Evolutionary conservation across 2,329 filamentous ascomycete species (phyloP), one percentile per base, ranked within the genome.

Genomic region (Alternaria arbusti): DNA sequence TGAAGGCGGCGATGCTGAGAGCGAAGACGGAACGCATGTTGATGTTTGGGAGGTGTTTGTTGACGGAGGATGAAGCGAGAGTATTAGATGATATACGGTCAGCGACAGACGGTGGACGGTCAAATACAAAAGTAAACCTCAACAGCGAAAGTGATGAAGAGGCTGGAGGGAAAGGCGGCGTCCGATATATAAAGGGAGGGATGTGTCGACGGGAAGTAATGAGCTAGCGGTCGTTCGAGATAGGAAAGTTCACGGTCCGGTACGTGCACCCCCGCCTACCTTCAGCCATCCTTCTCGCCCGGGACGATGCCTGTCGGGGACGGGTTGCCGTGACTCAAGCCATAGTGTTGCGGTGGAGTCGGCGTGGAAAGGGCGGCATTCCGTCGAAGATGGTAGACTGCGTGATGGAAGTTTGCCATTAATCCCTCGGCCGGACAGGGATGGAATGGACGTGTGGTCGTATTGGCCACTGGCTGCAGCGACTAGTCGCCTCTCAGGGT

Each of bases 1-100:
- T 82, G 44, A 85, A 76, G 73, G 86, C 87, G 57, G 81, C 70
- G 45, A 80, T 52, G 70, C 86, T 78, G 67, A 88, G 85, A 80
- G 89, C 72, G 68, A 87, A 69, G 64, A 84, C 80, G 72, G 78
- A 78, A 76, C 77, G 83, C 83, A 85, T 85, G 57, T 40, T 80
- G 77, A 57, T 56, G 61, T 59, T 68, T 61, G 64, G 56, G 13
- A 26, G 46, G 46, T 25, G 25, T n/a, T 32, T 58, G 64, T 43
- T 54, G 50, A 49, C 54, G 50, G 59, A 61, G 67, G 44, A 54
- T 58, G 54, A 62, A 40, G 58, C n/a, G 11, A 58, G 26, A 20
- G 65, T 64, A 68, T 68, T 70, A 68, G n/a, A 44, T 26, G 49
- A 62, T 45, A 61, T 51, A 61, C 63, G 50, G 69, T 66, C 65